Conservation (phyloP, 2,329 filamentous ascomycete genomes). For the Trichoderma breve region DNA sequence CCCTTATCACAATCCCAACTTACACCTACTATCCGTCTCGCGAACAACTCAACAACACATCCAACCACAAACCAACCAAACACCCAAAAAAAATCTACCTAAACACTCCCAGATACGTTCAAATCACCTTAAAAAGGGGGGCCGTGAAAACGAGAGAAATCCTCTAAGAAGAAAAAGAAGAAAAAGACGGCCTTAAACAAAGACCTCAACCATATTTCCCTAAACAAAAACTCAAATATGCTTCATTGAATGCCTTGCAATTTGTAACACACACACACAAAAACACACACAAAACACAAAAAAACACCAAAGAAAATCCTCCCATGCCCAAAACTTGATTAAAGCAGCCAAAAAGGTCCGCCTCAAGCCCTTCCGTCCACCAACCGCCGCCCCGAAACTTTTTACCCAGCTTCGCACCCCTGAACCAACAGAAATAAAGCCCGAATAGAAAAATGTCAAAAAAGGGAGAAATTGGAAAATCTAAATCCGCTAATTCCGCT, state of each 20-base stretch:
- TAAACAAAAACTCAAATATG: neutral
- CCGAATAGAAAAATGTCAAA: neutral
- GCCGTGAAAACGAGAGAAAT: neutral
- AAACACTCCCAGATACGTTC: neutral
- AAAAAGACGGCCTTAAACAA: neutral
- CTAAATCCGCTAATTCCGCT: slow-evolving; percentile 11
- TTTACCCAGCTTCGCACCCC: neutral
- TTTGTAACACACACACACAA: neutral
- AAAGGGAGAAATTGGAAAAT: neutral
- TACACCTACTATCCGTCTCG: neutral
- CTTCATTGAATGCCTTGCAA: slow-evolving; percentile 9
- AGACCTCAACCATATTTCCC: neutral
- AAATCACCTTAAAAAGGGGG: neutral
- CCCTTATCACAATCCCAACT: neutral
- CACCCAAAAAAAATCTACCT: neutral
- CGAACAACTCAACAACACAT: neutral
- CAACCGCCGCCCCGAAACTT: neutral
- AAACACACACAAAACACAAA: neutral
- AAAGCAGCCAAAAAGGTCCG: neutral
- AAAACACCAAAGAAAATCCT: neutral
- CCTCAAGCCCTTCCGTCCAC: neutral
- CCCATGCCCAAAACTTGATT: neutral
- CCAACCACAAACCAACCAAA: neutral
- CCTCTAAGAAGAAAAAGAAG: neutral
- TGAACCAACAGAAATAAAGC: neutral